Percentiles rank a stretch among this genome's conserved stretches.
Evolutionary conservation across 345 rosid genomes (phyloP).

Genomic region (Euphorbia tirucalli): DNA sequence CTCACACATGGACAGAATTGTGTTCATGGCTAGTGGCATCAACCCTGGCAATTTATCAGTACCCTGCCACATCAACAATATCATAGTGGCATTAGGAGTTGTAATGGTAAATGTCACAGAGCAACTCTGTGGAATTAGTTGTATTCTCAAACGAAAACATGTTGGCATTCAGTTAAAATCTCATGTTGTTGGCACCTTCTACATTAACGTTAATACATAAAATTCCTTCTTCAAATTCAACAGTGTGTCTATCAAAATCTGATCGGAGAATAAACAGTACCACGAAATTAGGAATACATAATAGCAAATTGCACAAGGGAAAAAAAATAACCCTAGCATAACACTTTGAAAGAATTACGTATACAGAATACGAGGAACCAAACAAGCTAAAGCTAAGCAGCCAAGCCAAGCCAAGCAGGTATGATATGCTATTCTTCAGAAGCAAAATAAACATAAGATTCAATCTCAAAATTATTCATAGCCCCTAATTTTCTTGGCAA

Average conservation of each 20-base stretch:
- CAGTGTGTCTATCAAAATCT: background rate
- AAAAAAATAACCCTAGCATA: too few relatives aligned
- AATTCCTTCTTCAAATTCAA: background rate
- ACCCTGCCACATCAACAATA: slow-evolving; percentile 50
- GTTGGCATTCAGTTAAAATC: background rate
- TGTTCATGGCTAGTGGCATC: slow-evolving; percentile 72
- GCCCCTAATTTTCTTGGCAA: background rate
- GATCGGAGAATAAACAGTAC: too few relatives aligned
- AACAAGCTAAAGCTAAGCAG: background rate
- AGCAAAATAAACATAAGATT: too few relatives aligned
- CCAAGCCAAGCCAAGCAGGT: too few relatives aligned
- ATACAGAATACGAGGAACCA: background rate
- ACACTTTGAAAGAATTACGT: too few relatives aligned
- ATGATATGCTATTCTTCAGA: too few relatives aligned
- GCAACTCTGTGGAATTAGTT: background rate
- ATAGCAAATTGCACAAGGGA: too few relatives aligned
- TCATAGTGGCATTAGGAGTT: background rate
- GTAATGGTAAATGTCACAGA: background rate
- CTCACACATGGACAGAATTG: slow-evolving; percentile 51
- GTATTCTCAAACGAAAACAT: background rate
- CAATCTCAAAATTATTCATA: background rate
- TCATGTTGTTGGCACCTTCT: background rate
- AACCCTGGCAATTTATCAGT: slow-evolving; percentile 56
- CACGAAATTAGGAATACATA: too few relatives aligned
- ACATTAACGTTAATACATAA: background rate